Base-by-base conservation (phyloP, 139 green algal species). In the Coelastrella sp. region DNA sequence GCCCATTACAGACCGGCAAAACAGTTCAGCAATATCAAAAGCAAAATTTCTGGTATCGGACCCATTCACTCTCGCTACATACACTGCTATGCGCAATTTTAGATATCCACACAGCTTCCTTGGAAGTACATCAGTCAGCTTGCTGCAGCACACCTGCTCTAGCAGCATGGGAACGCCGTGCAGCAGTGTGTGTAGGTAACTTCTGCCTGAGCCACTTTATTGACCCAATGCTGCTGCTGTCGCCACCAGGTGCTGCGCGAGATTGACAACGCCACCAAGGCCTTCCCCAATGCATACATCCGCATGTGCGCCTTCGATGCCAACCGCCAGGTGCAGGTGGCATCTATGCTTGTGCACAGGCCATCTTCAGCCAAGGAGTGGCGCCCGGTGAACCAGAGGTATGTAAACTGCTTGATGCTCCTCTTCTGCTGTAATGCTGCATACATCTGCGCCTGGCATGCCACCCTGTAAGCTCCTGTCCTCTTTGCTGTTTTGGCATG, bases 261-360 rank as follows among this genome's bases (percentile, higher is more conserved):
- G 97, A 94, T 99, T 76, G 66, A 91, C 58, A 89, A 94, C 87
- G 96, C 93, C 97, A 95, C 92, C 91, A 95, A 94, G 84, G 94
- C 95, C 82, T 99, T 98, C 98, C 98, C 98, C 93, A 84, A 97
- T 68, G 93, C 94, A 81, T 99, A 98, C 96, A 95, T 99, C 91
- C 96, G 98, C 92, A 91, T 99, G 88, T 91, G 97, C 17, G 98
- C 97, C 91, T 99, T 98, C 95, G 94, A 97, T 89, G 93, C 94
- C 92, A 20, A 86, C 58, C 92, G 92, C 79, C 94, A 96, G 93
- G 94, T 96, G 89, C 94, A 96, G 92, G 90, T 93, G 85, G 93
- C 94, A 89, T 90, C 76, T 80, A 96, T 96, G 93, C 89, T 96
- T 72, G 94, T 96, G 59, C 93, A 95, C 93, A 91, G 93, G 82